Base-by-base conservation (phyloP, 495 filamentous ascomycete genomes). In the Penicillium arizonense region DNA sequence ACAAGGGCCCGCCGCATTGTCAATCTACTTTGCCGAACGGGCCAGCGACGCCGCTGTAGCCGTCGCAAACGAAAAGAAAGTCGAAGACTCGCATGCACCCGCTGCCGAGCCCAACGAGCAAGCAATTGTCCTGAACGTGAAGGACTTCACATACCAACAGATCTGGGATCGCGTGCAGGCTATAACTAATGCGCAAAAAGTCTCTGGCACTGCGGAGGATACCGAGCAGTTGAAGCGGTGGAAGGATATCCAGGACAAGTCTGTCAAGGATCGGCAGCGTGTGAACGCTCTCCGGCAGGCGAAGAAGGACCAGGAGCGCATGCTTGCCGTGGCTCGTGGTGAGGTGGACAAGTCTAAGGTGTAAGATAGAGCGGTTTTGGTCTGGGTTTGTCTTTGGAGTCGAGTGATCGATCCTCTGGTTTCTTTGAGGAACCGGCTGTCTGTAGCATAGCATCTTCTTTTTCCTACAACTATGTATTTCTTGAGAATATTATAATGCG, bases 101-200 rank as follows among this genome's bases (percentile, higher is more conserved):
- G 53, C 55, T n/a, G 57, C 71, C 12, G 57, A 53, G 14, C 53
- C 45, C n/a, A 43, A 53, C 12, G 75, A 78, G 58, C 63, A 70
- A 53, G 55, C 65, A 5, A 61, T 64, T 7, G 59, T 70, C 18
- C 45, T 77, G 24, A 60, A 76, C 45, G 6, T 75, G 34, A 72
- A 70, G 49, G 59, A 70, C 43, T 53, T 70, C 28, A 62, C 55
- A n/a, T 72, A 65, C 28, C 43, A 66, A 44, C 71, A 83, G 42
- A 97, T 98, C 52, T 81, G 90, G 57, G 65, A 71, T 5, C 75
- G 85, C 48, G 78, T 98, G 24, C 62, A 91, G 51, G 68, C 75
- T 18, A 70, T 85, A 62, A 96, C 90, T 0, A 82, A 82, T 4
- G 91, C 89, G 9, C 70, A 76, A 43, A 72, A 72, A 18, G 68